Percentiles rank a stretch among this genome's conserved stretches.
Conservation (phyloP, 1,284 basidiomycete species). For the Puccinia novopanici region DNA sequence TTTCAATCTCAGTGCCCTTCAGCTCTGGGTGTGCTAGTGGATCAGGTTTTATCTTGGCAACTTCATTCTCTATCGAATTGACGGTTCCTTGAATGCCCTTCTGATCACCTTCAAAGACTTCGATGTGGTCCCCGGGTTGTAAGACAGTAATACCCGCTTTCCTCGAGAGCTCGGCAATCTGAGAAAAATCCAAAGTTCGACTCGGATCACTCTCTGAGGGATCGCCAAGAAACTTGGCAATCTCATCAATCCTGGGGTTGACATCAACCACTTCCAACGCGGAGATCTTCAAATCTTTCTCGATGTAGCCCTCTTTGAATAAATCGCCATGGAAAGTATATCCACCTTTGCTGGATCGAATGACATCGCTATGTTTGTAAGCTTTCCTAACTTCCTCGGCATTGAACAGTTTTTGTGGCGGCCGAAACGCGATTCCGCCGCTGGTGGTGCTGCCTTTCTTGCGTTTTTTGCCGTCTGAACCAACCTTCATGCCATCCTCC, state of each 20-base stretch:
- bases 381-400: slow-evolving; percentile 87
- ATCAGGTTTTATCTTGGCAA: slow-evolving; percentile 63
- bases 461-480: slow-evolving; percentile 64
- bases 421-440: slow-evolving; percentile 66
- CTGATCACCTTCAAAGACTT: slow-evolving; percentile 96
- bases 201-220: slow-evolving; percentile 62
- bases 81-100: slow-evolving; percentile 88
- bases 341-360: slow-evolving; percentile 66
- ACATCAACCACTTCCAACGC: slow-evolving; percentile 83
- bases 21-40: slow-evolving; percentile 67
- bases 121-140: slow-evolving; percentile 96
- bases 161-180: slow-evolving; percentile 82
- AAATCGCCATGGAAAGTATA: slow-evolving; percentile 90
- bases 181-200: slow-evolving; percentile 69
- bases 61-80: slow-evolving; percentile 81
- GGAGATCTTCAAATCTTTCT: slow-evolving; percentile 88
- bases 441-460: slow-evolving; percentile 68
- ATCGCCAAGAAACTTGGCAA: slow-evolving; percentile 71
- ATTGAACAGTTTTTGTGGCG: slow-evolving; percentile 90
- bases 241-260: slow-evolving; percentile 92
- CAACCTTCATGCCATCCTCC: slow-evolving; percentile 67
- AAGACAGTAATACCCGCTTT: slow-evolving; percentile 83
- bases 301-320: slow-evolving; percentile 89
- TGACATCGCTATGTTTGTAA: slow-evolving; percentile 75
- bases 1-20: slow-evolving; percentile 71